phyloP scores from a whole-genome alignment of 495 filamentous ascomycete species.

The Glarea lozoyensis region DNA sequence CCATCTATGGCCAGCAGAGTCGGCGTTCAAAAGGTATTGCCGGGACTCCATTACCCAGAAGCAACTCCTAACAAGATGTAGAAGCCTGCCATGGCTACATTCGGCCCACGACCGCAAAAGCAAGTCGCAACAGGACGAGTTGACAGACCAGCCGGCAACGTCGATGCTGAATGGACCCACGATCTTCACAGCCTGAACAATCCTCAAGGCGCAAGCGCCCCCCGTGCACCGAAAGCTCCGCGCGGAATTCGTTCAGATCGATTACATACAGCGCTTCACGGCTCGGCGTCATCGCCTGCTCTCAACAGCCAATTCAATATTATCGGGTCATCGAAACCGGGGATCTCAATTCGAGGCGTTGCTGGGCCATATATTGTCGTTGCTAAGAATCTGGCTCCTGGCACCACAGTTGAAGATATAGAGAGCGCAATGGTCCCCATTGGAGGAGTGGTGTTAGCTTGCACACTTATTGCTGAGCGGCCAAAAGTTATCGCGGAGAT shows the following conservation, averaged over 20 bases:
- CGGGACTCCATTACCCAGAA: too few species aligned
- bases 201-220: conserved; percentile 20
- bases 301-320: conserved; percentile 24
- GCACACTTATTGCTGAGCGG: conserved; percentile 56
- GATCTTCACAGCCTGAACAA: conserved; percentile 38
- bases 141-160: conserved; percentile 31
- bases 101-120: too few species aligned
- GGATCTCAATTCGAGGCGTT: conserved; percentile 69
- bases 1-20: conserved; percentile 65
- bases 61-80: too few species aligned
- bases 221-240: conserved; percentile 21
- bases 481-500: conserved; percentile 86
- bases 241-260: conserved; percentile 22
- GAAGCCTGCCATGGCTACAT: too few species aligned
- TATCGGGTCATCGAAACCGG: conserved; percentile 24
- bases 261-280: conserved; percentile 26
- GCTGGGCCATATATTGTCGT: conserved; percentile 78
- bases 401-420: conserved; percentile 91
- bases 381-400: conserved; percentile 82
- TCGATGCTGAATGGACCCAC: conserved; percentile 50
- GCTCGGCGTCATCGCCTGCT: conserved; percentile 24
- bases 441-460: conserved; percentile 61
- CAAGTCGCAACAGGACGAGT: too few species aligned
- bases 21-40: conserved; percentile 14
- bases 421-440: conserved; percentile 72